Conservation (phyloP, 306 rosid genomes). For the Dryas alaskensis region DNA sequence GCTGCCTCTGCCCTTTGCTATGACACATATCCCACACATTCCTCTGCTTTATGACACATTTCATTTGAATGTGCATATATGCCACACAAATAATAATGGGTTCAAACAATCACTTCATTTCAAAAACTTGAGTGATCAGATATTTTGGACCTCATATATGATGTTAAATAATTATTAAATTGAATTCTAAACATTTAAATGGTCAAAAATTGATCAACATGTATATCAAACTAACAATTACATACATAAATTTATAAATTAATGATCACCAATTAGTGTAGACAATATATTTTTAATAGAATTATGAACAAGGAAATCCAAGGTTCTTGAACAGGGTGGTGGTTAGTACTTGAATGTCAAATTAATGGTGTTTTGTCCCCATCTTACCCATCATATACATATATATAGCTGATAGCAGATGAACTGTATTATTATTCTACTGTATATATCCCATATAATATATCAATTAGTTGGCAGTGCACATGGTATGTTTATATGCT, state of each 20-base stretch:
- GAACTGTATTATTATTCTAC: constrained; percentile 22
- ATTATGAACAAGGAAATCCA: no score
- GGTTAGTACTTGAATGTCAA: constrained; percentile 24
- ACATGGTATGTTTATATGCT: constrained; percentile 71
- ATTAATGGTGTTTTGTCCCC: constrained; percentile 28
- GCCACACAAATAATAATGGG: background rate
- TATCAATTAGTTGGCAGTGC: constrained; percentile 57
- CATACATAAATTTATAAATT: background rate
- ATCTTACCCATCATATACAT: constrained; percentile 24
- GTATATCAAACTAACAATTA: no score
- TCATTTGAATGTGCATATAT: background rate
- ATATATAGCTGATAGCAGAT: background rate
- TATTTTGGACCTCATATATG: no score
- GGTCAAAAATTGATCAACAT: no score
- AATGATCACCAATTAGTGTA: background rate
- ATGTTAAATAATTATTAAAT: no score
- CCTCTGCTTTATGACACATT: no score
- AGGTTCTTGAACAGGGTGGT: constrained; percentile 22
- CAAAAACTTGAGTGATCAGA: no score
- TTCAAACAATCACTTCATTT: no score
- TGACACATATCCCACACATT: no score
- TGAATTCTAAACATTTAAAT: no score
- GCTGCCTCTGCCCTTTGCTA: background rate
- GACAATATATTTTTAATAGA: no score
- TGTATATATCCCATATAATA: constrained; percentile 24